Evolutionary conservation across 2,329 filamentous ascomycete species (phyloP).

Genomic region (Lachnellula hyalina): DNA sequence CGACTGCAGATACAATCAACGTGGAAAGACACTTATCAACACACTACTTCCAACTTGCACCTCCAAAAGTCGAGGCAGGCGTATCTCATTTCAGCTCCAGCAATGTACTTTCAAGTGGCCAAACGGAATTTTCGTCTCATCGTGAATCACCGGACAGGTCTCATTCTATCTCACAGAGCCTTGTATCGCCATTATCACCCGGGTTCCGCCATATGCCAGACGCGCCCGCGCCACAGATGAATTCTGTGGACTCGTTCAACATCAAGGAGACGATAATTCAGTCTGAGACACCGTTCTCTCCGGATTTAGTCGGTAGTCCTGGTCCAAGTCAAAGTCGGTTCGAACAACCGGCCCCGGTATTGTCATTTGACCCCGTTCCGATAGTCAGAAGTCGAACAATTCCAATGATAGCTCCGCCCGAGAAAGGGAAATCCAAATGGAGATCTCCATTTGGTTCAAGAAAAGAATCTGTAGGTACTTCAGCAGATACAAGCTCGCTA

Average conservation of each 20-base stretch:
- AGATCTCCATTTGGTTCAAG: conserved; percentile 25
- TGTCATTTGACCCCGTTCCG: conserved; percentile 18
- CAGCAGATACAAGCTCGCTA: conserved; percentile 34
- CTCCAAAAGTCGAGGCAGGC: conserved; percentile 28
- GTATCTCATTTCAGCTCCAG: conserved; percentile 17
- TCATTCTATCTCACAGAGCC: conserved; percentile 14
- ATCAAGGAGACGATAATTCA: conserved; percentile 13
- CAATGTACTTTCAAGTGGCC: conserved; percentile 10
- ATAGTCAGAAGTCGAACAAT: conserved; percentile 13
- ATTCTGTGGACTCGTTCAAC: conserved; percentile 11
- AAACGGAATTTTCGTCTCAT: conserved; percentile 6
- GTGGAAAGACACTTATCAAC: conserved; percentile 35
- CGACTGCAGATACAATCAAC: conserved; percentile 35
- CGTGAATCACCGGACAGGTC: conserved; percentile 12
- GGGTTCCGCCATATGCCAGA: conserved; percentile 12
- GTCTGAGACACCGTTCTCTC: conserved; percentile 12
- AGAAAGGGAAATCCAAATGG: conserved; percentile 31
- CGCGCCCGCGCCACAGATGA: conserved; percentile 7
- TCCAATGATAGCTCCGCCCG: conserved; percentile 10
- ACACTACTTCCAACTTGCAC: conserved; percentile 30
- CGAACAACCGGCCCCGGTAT: conserved; percentile 12
- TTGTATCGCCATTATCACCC: conserved; percentile 20
- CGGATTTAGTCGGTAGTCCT: conserved; percentile 4
- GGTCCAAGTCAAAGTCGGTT: conserved; percentile 7
- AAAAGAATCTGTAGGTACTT: conserved; percentile 25